Evolutionary conservation across 345 rosid species (phyloP).

Genomic region (Salix dunnii): DNA sequence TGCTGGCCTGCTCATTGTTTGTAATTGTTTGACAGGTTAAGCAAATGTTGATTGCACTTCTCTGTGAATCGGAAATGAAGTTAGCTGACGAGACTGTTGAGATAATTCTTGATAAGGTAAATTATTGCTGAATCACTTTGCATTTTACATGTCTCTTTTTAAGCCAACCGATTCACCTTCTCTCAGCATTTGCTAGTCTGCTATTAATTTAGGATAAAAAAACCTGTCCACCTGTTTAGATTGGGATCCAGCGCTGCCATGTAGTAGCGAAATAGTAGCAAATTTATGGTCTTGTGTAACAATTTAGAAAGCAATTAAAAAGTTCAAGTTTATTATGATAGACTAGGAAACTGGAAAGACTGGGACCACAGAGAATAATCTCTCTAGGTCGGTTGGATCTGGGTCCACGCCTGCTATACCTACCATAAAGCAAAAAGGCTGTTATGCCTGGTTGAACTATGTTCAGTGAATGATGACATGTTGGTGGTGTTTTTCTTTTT

Average conservation of each 20-base stretch:
- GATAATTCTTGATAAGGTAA: conserved; percentile 88
- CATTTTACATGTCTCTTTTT: neutral
- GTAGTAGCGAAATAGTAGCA: neutral
- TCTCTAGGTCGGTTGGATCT: neutral
- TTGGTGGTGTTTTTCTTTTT: neutral
- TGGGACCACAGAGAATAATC: neutral
- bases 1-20: conserved; percentile 28
- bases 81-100: conserved; percentile 95
- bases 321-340: neutral
- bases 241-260: neutral
- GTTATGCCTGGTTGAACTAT: neutral
- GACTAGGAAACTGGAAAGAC: neutral
- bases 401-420: neutral
- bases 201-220: neutral
- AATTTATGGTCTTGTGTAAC: neutral
- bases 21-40: conserved; percentile 67
- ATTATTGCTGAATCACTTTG: conserved; percentile 7
- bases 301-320: neutral
- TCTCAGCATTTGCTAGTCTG: neutral
- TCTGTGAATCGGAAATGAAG: conserved; percentile 94
- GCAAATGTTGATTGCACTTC: conserved; percentile 96
- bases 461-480: neutral
- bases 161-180: neutral
- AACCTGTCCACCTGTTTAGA: neutral
- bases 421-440: neutral